Conservation (phyloP, 768 basidiomycete species). For the Pholiota conissans region DNA sequence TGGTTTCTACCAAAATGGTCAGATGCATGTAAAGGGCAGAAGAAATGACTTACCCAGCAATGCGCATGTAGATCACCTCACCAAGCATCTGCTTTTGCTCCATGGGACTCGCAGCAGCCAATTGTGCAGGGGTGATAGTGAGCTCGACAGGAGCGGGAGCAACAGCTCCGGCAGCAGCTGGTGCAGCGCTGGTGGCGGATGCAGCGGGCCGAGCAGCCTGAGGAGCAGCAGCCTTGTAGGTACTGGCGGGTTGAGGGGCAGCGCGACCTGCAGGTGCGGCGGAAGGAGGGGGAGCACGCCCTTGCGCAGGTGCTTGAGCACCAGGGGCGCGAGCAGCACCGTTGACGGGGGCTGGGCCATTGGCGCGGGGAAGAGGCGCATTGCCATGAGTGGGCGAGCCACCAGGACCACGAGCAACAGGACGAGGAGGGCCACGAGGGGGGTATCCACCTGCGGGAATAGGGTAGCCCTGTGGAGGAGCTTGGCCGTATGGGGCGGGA, state of each 20-base stretch:
- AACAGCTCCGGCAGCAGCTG: conserved; percentile 40
- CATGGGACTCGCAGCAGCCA: conserved; percentile 61
- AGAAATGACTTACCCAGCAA: conserved; percentile 60
- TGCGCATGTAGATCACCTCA: conserved; percentile 93
- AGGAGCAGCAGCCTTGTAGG: conserved; percentile 39
- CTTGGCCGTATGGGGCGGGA: conserved; percentile 69
- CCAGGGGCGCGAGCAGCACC: conserved; percentile 53
- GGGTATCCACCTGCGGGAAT: conserved; percentile 61
- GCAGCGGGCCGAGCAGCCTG: conserved; percentile 40
- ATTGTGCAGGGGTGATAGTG: conserved; percentile 47
- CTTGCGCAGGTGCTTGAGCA: conserved; percentile 48
- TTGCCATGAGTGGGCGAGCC: conserved; percentile 68
- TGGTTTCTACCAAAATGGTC: conserved; percentile 51
- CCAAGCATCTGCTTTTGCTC: conserved; percentile 99
- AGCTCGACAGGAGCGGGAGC: conserved; percentile 45
- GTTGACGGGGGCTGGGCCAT: conserved; percentile 57
- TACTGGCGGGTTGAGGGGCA: conserved; percentile 22
- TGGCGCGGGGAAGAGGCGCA: conserved; percentile 65
- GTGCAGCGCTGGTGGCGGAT: conserved; percentile 28
- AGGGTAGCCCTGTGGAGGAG: conserved; percentile 72
- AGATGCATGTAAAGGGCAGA: conserved; percentile 4
- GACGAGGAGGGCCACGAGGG: conserved; percentile 59
- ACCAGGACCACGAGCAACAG: conserved; percentile 65
- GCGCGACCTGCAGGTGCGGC: conserved; percentile 29
- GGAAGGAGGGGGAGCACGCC: conserved; percentile 35